Evolutionary conservation across 192 early-diverging fungal species (phyloP).

Genomic region (Phycomyces nitens): DNA sequence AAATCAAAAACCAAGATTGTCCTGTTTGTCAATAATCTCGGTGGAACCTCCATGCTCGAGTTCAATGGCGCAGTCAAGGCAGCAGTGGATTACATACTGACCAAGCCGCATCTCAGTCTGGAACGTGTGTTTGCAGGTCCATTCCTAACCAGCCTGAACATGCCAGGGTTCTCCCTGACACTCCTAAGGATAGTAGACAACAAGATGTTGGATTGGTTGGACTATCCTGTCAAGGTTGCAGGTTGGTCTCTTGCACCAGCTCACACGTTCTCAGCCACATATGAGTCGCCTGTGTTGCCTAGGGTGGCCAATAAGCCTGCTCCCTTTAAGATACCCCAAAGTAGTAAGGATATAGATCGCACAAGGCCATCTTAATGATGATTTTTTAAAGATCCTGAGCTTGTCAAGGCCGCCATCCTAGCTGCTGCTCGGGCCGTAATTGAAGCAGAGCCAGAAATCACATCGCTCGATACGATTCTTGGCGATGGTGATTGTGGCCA

Average conservation of each 20-base stretch:
- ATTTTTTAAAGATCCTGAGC: slow-evolving; percentile 3
- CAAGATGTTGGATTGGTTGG: slow-evolving; percentile 41
- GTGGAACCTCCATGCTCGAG: slow-evolving; percentile 70
- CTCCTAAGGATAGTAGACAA: slow-evolving; percentile 58
- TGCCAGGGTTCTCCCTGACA: slow-evolving; percentile 75
- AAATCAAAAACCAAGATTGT: slow-evolving; percentile 39
- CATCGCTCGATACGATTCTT: slow-evolving; percentile 64
- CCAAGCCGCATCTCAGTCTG: slow-evolving; percentile 31
- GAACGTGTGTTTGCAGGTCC: slow-evolving; percentile 64
- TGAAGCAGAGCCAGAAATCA: slow-evolving; percentile 59
- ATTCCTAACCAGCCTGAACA: slow-evolving; percentile 79
- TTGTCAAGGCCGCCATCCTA: slow-evolving; percentile 29
- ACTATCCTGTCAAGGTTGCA: slow-evolving; percentile 52
- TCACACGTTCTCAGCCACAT: neutral
- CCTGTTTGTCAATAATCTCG: slow-evolving; percentile 85
- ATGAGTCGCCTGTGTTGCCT: neutral
- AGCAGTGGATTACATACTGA: slow-evolving; percentile 48
- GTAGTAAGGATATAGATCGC: neutral
- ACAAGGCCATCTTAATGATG: neutral
- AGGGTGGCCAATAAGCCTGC: neutral
- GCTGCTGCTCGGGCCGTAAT: slow-evolving; percentile 40
- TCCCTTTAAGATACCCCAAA: neutral
- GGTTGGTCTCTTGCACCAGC: slow-evolving; percentile 50
- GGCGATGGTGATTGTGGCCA: slow-evolving; percentile 87
- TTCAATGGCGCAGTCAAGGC: slow-evolving; percentile 67